Percentiles rank a stretch among this genome's conserved stretches.
Conservation (phyloP, 2,329 filamentous ascomycete species). For the Cladosporium sp. region DNA sequence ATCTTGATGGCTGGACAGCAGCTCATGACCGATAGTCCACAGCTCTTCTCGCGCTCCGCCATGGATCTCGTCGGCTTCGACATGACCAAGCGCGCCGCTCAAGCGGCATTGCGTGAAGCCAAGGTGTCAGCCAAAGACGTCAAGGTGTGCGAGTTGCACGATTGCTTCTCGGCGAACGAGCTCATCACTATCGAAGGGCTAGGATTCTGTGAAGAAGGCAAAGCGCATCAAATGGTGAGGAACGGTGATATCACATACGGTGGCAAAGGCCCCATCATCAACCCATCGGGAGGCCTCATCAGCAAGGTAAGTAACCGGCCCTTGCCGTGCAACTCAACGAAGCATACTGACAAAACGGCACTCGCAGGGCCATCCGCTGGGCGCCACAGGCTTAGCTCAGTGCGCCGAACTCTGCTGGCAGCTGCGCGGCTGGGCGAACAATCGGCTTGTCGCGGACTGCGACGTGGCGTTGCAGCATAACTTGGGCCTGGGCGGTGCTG, state of each 20-base stretch:
- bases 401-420: constrained; percentile 95
- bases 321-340: not conserved
- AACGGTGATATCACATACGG: constrained; percentile 89
- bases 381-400: constrained; percentile 87
- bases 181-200: constrained; percentile 87
- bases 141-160: constrained; percentile 87
- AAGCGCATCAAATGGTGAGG: constrained; percentile 88
- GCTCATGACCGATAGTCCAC: constrained; percentile 77
- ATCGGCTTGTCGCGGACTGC: constrained; percentile 68
- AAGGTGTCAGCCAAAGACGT: constrained; percentile 66
- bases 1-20: constrained; percentile 85
- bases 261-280: constrained; percentile 72
- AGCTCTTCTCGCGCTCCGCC: constrained; percentile 73
- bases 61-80: constrained; percentile 88
- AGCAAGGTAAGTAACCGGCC: constrained; percentile 58
- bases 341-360: not conserved
- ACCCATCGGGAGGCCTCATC: constrained; percentile 89
- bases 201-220: constrained; percentile 72
- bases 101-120: constrained; percentile 70
- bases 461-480: constrained; percentile 85
- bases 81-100: constrained; percentile 74
- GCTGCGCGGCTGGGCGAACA: constrained; percentile 84
- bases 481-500: constrained; percentile 84
- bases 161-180: constrained; percentile 96
- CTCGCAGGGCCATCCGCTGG: constrained; percentile 74